phyloP scores from a whole-genome alignment of 2,329 filamentous ascomycete genomes.

The Penicillium rolfsii region DNA sequence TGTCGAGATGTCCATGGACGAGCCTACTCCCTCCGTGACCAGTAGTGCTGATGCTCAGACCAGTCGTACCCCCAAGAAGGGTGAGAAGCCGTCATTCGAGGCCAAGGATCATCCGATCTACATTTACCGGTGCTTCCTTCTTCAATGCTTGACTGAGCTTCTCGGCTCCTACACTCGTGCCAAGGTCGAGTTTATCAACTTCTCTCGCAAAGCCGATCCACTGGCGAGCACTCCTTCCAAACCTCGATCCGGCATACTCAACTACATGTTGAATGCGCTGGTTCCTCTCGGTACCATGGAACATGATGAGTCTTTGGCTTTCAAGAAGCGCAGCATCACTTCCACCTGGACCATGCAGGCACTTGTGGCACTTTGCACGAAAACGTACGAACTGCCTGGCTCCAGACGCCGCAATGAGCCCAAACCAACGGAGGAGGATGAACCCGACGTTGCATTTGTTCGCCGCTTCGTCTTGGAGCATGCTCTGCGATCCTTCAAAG shows the following conservation, averaged over 20 bases:
- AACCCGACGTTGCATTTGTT: constrained; percentile 73
- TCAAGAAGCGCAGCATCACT: constrained; percentile 84
- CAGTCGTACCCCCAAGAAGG: constrained; percentile 58
- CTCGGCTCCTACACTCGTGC: constrained; percentile 89
- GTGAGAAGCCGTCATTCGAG: constrained; percentile 77
- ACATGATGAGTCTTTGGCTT: constrained; percentile 71
- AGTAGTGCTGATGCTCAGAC: constrained; percentile 34
- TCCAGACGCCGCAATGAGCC: constrained; percentile 57
- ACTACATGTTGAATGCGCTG: constrained; percentile 86
- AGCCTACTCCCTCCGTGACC: constrained; percentile 40
- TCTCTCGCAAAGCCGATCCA: constrained; percentile 86
- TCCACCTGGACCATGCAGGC: constrained; percentile 85
- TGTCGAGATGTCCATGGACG: constrained; percentile 55
- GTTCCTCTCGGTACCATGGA: constrained; percentile 67
- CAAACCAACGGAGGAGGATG: constrained; percentile 43
- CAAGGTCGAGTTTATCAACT: constrained; percentile 99
- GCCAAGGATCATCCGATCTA: constrained; percentile 93
- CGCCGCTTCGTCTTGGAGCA: constrained; percentile 95
- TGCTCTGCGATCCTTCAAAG: constrained; percentile 86
- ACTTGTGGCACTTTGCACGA: constrained; percentile 81
- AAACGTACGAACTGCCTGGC: constrained; percentile 76
- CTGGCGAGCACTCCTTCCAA: constrained; percentile 88
- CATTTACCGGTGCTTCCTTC: constrained; percentile 91
- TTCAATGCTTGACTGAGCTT: constrained; percentile 89
- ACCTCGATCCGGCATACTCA: constrained; percentile 86